Conservation (phyloP, 2,329 filamentous ascomycete genomes). For the Pestalotiopsis sp. region DNA sequence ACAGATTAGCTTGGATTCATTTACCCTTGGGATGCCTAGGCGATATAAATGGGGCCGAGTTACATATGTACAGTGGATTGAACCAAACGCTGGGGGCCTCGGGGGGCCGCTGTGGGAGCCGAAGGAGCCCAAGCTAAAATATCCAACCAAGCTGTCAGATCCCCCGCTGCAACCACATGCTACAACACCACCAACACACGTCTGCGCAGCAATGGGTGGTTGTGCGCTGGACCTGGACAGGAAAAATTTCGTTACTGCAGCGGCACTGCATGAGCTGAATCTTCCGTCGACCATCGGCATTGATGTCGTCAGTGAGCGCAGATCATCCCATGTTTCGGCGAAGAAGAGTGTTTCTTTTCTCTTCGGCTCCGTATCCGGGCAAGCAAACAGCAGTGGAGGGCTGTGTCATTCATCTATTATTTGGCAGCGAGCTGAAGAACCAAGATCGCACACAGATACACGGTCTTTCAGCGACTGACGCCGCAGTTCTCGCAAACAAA, state of each 20-base stretch:
- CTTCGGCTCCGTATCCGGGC: neutral
- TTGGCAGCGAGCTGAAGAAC: neutral
- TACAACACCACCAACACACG: neutral
- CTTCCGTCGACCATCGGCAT: neutral
- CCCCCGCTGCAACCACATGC: neutral
- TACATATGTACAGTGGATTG: neutral
- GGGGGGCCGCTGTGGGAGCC: neutral
- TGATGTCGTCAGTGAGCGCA: neutral
- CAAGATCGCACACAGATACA: neutral
- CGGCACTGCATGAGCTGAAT: constrained; percentile 6
- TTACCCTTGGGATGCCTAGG: no score
- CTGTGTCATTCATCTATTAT: no score
- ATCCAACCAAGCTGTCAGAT: neutral
- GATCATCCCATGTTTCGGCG: constrained; percentile 1
- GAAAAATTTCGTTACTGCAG: neutral
- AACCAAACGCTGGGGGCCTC: neutral
- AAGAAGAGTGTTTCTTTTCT: neutral
- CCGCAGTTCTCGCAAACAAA: neutral
- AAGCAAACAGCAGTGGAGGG: neutral
- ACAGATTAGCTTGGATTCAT: no score
- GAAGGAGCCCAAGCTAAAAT: neutral
- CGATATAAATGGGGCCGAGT: neutral
- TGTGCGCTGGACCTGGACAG: neutral
- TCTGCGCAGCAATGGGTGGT: neutral
- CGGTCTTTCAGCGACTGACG: no score